phyloP scores from a whole-genome alignment of 129 eudicot genomes.

The Glebionis coronaria region DNA sequence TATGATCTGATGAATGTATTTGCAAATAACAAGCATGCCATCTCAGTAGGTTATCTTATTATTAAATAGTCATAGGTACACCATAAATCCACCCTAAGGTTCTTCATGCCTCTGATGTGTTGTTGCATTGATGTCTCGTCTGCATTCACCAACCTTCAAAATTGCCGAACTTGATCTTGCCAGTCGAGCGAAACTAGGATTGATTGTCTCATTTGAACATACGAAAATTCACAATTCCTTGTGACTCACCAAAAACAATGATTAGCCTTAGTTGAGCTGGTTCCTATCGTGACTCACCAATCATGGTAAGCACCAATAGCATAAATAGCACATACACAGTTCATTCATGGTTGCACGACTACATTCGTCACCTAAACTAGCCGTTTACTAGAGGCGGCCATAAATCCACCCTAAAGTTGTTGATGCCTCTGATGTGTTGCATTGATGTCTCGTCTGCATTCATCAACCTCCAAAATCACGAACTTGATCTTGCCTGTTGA shows the following conservation, averaged over 20 bases:
- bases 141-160: too few relatives aligned
- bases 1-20: too few relatives aligned
- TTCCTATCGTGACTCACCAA: constrained; percentile 48
- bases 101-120: too few relatives aligned
- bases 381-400: constrained; percentile 76
- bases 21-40: too few relatives aligned
- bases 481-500: constrained; percentile 98
- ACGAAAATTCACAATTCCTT: too few relatives aligned
- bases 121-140: too few relatives aligned
- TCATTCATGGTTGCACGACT: constrained; percentile 55
- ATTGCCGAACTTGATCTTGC: too few relatives aligned
- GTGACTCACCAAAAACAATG: constrained; percentile 6
- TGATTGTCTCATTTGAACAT: too few relatives aligned
- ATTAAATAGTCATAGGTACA: constrained; percentile 38
- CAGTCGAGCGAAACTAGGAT: too few relatives aligned
- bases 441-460: constrained; percentile 59
- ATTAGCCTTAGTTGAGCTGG: neutral
- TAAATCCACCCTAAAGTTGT: constrained; percentile 84
- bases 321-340: constrained; percentile 74
- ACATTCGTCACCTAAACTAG: constrained; percentile 98
- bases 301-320: constrained; percentile 81
- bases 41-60: neutral
- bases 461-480: constrained; percentile 95
- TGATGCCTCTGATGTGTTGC: constrained; percentile 95
- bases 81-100: too few relatives aligned